These are phyloP conservation scores for Hippophae rhamnoides DNA, from an alignment of 306 rosid genomes.

Conservation along the genomic window DNA sequence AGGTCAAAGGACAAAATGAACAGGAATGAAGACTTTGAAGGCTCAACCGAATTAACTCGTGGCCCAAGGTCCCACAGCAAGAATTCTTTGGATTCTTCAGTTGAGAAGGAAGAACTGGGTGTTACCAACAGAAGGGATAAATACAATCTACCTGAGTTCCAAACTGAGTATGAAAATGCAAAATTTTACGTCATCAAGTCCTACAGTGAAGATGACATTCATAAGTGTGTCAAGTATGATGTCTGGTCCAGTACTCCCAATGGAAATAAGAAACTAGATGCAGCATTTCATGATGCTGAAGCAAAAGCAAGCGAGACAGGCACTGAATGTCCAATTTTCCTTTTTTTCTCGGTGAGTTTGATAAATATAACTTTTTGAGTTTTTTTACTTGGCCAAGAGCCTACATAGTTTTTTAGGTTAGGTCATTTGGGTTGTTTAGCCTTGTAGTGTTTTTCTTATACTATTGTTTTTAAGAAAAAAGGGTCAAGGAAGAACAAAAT, in stretches of 20 bases:
- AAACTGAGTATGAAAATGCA: slow-evolving; percentile 43
- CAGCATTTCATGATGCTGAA: slow-evolving; percentile 50
- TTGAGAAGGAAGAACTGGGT: slow-evolving; percentile 35
- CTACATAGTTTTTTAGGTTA: no score
- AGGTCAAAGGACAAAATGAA: slow-evolving; percentile 27
- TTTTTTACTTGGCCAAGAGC: no score
- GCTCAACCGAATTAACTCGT: slow-evolving; percentile 38
- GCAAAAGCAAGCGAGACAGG: slow-evolving; percentile 39
- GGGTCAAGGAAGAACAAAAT: no score
- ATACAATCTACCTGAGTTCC: slow-evolving; percentile 56
- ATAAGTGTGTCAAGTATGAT: slow-evolving; percentile 59
- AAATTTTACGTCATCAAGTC: slow-evolving; percentile 76
- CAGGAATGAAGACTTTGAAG: slow-evolving; percentile 37
- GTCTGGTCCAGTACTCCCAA: slow-evolving; percentile 83
- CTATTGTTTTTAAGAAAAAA: no score
- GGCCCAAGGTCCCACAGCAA: slow-evolving; percentile 56
- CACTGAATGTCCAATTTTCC: slow-evolving; percentile 51
- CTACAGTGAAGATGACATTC: slow-evolving; percentile 80
- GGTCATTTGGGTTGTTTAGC: background rate
- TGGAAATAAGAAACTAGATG: slow-evolving; percentile 67
- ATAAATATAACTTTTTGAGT: background rate
- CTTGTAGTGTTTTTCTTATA: background rate
- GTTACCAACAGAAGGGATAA: slow-evolving; percentile 29
- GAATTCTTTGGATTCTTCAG: slow-evolving; percentile 26
- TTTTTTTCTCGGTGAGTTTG: slow-evolving; percentile 77